phyloP scores from a whole-genome alignment of 345 rosid genomes.

The Pistacia vera region DNA sequence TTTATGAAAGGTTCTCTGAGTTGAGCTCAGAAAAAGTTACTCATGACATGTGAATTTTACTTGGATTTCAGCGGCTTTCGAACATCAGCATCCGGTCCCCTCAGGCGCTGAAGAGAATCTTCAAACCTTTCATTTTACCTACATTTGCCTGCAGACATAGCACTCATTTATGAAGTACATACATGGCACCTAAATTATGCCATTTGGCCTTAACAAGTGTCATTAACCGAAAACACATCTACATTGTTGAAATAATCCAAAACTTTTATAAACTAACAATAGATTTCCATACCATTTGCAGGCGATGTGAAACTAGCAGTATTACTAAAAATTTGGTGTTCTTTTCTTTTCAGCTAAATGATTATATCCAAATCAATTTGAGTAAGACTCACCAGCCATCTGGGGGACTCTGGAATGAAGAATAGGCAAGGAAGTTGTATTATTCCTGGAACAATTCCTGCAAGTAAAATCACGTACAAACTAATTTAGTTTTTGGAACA shows the following conservation, averaged over 20 bases:
- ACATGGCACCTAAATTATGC: too few species aligned
- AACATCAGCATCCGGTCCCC: conserved; percentile 34
- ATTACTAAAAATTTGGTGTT: not conserved
- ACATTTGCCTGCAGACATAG: conserved; percentile 38
- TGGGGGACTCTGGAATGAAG: conserved; percentile 42
- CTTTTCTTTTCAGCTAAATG: not conserved
- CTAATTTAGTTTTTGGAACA: not conserved
- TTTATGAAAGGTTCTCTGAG: not conserved
- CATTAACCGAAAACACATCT: too few species aligned
- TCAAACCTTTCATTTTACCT: conserved; percentile 33
- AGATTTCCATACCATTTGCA: too few species aligned
- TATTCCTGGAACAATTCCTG: conserved; percentile 30
- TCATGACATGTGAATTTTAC: not conserved
- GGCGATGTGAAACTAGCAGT: too few species aligned
- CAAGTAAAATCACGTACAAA: not conserved
- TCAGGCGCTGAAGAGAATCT: conserved; percentile 29
- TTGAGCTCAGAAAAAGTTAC: not conserved
- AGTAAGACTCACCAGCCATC: conserved; percentile 39
- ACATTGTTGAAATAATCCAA: too few species aligned
- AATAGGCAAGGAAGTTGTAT: conserved; percentile 30
- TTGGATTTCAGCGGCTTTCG: conserved; percentile 15
- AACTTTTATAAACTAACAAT: too few species aligned
- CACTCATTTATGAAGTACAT: not conserved
- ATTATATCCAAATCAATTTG: not conserved
- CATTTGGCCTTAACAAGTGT: too few species aligned